phyloP scores from a whole-genome alignment of 73 alveolate genomes.

The Paramecium sonneborni region DNA sequence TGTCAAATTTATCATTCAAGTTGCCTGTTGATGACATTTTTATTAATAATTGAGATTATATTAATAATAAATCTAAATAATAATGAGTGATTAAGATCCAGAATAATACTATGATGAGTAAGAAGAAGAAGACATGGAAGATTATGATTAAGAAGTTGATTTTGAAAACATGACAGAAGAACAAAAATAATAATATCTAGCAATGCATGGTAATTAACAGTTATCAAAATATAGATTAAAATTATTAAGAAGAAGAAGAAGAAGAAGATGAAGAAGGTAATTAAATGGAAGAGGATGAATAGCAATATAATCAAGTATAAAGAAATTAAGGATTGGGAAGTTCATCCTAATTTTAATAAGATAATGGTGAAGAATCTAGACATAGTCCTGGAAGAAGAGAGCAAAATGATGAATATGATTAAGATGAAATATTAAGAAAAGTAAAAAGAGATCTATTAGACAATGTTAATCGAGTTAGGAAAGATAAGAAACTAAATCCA shows the following conservation, averaged over 20 bases:
- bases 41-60: neutral
- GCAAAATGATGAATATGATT: slow-evolving; percentile 1
- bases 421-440: slow-evolving; percentile 42
- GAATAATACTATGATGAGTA: neutral
- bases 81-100: neutral
- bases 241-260: slow-evolving; percentile 38
- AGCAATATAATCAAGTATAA: neutral
- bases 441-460: slow-evolving; percentile 60
- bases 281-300: neutral
- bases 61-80: neutral
- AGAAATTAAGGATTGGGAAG: neutral
- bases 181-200: slow-evolving; percentile 8
- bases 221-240: neutral
- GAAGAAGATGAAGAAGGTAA: neutral
- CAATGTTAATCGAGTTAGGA: slow-evolving; percentile 46
- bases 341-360: neutral
- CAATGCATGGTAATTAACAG: slow-evolving; percentile 45
- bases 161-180: slow-evolving; percentile 49
- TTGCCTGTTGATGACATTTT: slow-evolving; percentile 1
- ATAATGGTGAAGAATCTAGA: neutral
- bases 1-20: slow-evolving; percentile 31
- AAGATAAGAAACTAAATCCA: slow-evolving; percentile 8
- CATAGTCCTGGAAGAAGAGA: slow-evolving; percentile 4
- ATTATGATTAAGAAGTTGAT: slow-evolving; percentile 61
- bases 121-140: slow-evolving; percentile 56